Conservation (phyloP, 2,329 filamentous ascomycete genomes). For the Aureobasidium namibiae region DNA sequence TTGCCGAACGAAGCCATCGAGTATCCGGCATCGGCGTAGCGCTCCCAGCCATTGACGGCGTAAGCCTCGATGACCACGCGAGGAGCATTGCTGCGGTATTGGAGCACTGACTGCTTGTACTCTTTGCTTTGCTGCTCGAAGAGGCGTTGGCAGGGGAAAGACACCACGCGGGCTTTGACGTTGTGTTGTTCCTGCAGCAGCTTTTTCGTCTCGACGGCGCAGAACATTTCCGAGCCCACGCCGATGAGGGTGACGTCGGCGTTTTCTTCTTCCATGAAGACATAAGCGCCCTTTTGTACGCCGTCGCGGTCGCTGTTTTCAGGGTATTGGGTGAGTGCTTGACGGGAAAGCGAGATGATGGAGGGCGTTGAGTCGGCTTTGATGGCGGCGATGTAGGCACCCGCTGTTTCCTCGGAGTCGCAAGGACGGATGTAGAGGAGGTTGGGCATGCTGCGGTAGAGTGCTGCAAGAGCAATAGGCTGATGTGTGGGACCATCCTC, state of each 20-base stretch:
- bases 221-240: constrained; percentile 43
- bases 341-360: constrained; percentile 38
- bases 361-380: constrained; percentile 31
- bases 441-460: constrained; percentile 32
- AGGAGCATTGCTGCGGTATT: constrained; percentile 15
- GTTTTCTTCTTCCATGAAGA: constrained; percentile 28
- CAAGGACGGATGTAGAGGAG: constrained; percentile 30
- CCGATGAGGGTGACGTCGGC: constrained; percentile 41
- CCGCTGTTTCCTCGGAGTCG: constrained; percentile 31
- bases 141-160: constrained; percentile 43
- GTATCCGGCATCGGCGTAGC: constrained; percentile 50
- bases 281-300: constrained; percentile 35
- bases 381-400: constrained; percentile 35
- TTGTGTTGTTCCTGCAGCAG: constrained; percentile 21
- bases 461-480: constrained; percentile 28
- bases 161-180: constrained; percentile 39
- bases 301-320: constrained; percentile 29
- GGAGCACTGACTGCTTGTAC: constrained; percentile 29
- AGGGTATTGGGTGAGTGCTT: constrained; percentile 33
- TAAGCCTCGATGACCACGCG: constrained; percentile 54
- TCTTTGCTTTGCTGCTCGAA: constrained; percentile 40
- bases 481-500: constrained; percentile 33
- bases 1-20: constrained; percentile 50
- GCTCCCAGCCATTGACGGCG: constrained; percentile 50
- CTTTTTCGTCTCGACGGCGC: constrained; percentile 33